A percentile compares a stretch with the other conserved stretches of the same genome.
Evolutionary conservation across 441 rosid genomes (phyloP).

Genomic region (Adansonia grandidieri): DNA sequence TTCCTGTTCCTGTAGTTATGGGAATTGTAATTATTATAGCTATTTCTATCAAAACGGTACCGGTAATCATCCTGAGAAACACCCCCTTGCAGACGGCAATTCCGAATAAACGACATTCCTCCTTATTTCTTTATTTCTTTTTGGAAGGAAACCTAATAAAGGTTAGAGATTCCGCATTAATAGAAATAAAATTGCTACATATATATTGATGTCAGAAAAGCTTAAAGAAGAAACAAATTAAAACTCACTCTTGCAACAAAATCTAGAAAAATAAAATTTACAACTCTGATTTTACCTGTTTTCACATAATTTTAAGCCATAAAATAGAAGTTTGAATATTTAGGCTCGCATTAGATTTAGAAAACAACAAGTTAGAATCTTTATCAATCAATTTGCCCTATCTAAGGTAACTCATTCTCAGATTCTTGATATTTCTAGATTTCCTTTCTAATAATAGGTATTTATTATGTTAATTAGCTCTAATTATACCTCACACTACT

Average conservation of each 20-base stretch:
- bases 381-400: neutral
- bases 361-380: neutral
- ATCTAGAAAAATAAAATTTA: neutral
- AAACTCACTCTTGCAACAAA: neutral
- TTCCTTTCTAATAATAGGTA: neutral
- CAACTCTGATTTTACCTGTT: neutral
- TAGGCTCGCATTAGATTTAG: neutral
- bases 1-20: slow-evolving; percentile 31
- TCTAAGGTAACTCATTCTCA: slow-evolving; percentile 3
- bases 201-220: neutral
- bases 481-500: neutral
- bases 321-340: neutral
- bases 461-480: slow-evolving; percentile 11
- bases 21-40: slow-evolving; percentile 25
- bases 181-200: neutral
- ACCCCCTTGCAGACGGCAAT: slow-evolving; percentile 52
- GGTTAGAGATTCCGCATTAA: neutral
- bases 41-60: slow-evolving; percentile 38
- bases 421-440: slow-evolving; percentile 5
- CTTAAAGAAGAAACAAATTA: neutral
- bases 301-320: neutral
- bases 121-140: slow-evolving; percentile 27
- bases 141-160: neutral
- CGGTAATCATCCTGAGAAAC: slow-evolving; percentile 40
- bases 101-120: slow-evolving; percentile 54